Conservation (phyloP, 306 rosid genomes). For the Leucaena leucocephala region DNA sequence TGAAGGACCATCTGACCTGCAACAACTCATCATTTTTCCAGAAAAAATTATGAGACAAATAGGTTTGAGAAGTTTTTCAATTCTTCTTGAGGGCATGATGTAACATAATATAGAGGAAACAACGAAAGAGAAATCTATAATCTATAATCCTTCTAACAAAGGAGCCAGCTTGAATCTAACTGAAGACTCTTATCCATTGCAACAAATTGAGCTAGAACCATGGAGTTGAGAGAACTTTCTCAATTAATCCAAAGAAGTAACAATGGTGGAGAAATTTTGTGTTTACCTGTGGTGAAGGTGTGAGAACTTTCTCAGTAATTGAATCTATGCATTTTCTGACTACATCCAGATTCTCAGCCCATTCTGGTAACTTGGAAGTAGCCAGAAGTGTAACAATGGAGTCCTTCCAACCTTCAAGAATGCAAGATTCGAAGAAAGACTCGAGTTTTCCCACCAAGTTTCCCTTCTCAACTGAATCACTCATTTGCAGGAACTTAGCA, state of each 20-base stretch:
- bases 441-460: slow-evolving; percentile 79
- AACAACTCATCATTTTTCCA: background rate
- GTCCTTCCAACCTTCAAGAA: slow-evolving; percentile 95
- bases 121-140: no score
- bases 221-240: background rate
- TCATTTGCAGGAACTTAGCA: slow-evolving; percentile 86
- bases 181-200: background rate
- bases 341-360: slow-evolving; percentile 88
- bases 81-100: no score
- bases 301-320: slow-evolving; percentile 73
- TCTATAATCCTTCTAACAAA: no score
- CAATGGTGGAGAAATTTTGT: background rate
- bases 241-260: slow-evolving; percentile 1
- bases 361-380: slow-evolving; percentile 68
- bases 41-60: no score
- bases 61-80: no score
- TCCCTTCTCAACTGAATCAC: slow-evolving; percentile 69
- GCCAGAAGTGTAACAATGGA: slow-evolving; percentile 67
- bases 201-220: background rate
- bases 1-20: slow-evolving; percentile 94
- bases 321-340: slow-evolving; percentile 86
- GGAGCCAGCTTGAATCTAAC: no score
- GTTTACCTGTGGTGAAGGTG: slow-evolving; percentile 73
- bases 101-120: no score
- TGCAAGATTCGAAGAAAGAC: slow-evolving; percentile 82